Evolutionary conservation across 768 basidiomycete species (phyloP), one percentile per base, ranked within the genome.

Genomic region (Mycena amicta): DNA sequence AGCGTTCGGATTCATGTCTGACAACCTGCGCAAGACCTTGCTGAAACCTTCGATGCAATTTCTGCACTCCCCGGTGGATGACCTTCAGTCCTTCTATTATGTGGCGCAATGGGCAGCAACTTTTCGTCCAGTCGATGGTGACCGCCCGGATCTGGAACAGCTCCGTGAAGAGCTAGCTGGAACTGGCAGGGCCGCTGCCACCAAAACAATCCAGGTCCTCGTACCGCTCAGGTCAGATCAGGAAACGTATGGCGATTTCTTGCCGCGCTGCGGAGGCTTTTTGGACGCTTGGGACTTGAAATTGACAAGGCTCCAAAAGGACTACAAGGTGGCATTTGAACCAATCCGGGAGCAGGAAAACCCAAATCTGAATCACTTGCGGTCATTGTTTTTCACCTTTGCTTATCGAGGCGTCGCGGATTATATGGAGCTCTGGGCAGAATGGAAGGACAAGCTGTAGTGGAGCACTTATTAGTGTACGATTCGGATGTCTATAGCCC

Each of bases 1-100:
- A 1, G 61, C 65, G 8, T 28, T 18, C 2, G 56, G 63, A 29
- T 63, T 63, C 49, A 66, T 66, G 65, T 66, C 65, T 37, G 33
- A 37, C 33, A 37, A 18, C 18, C 11, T 37, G 8, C 33, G 33
- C 53, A 46, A 3, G 1, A 18, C 4, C 37, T 61, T 25, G 53
- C 53, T 22, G 18, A 30, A 5, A 20, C 15, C 27, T 13, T 3
- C 39, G 13, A 4, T 0, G n/a, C 2, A 39, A 2, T 59, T 55
- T 28, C 26, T 66, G 5, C 65, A 61, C 1, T 63, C 59, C 0
- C 62, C 65, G 2, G 37, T 63, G 2, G 62, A 66, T 33, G 62
- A 66, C 29, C 26, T 62, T 6, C 33, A 52, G 29, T 59, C 61
- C 1, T 57, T 60, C 20, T 65, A 56, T 50, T 65, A 56, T 39